Percentiles rank a stretch among this genome's conserved stretches.
Conservation (phyloP, 805 yeast genomes). For the Wickerhamiella bombiphila region DNA sequence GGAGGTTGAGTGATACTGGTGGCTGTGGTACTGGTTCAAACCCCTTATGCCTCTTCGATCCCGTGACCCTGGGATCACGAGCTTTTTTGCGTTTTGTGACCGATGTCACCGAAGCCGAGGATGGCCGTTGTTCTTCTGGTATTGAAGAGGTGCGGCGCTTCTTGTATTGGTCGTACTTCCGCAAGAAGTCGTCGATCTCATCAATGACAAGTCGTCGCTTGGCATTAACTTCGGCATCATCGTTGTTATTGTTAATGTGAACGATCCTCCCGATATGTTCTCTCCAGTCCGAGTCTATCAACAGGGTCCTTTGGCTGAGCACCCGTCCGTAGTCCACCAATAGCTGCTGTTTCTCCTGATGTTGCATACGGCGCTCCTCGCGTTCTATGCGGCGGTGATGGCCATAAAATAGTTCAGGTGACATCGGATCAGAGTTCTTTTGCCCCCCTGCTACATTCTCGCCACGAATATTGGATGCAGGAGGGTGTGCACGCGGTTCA, state of each 20-base stretch:
- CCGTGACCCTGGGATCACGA: too few species aligned
- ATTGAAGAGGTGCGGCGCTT: slow-evolving; percentile 1
- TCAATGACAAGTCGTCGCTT: slow-evolving; percentile 40
- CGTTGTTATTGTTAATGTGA: slow-evolving; percentile 32
- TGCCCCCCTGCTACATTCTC: slow-evolving; percentile 2
- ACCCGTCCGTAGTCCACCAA: slow-evolving; percentile 42
- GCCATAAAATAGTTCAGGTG: slow-evolving; percentile 26
- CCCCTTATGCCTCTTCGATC: background rate
- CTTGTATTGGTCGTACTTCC: slow-evolving; percentile 10
- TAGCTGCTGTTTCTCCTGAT: slow-evolving; percentile 38
- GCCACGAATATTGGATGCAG: background rate
- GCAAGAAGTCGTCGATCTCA: slow-evolving; percentile 29
- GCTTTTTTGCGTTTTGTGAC: background rate
- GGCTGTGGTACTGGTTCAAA: background rate
- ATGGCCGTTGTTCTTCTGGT: slow-evolving; percentile 2
- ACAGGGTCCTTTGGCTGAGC: slow-evolving; percentile 28
- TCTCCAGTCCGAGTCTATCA: slow-evolving; percentile 36
- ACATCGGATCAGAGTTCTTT: slow-evolving; percentile 30
- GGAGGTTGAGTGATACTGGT: slow-evolving; percentile 5
- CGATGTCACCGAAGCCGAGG: slow-evolving; percentile 1
- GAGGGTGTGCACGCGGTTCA: background rate
- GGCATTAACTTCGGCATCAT: slow-evolving; percentile 34
- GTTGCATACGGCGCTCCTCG: slow-evolving; percentile 47
- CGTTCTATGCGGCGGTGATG: slow-evolving; percentile 47
- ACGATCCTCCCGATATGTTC: slow-evolving; percentile 35